Conservation (phyloP, 495 filamentous ascomycete genomes). For the Daldinia bambusicola region DNA sequence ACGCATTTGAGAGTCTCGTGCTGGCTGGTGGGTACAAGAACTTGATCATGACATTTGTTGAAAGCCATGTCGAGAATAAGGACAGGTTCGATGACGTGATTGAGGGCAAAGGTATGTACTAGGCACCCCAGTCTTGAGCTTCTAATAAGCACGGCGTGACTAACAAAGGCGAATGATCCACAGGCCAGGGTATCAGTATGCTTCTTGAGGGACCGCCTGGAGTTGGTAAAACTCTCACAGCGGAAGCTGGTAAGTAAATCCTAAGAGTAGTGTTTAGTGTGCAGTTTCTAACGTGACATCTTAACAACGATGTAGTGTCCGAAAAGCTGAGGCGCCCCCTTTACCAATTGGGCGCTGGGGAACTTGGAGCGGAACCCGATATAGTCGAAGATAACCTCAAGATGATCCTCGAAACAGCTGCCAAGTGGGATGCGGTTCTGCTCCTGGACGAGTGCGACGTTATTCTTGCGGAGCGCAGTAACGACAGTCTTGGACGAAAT, state of each 20-base stretch:
- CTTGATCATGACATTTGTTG: conserved; percentile 64
- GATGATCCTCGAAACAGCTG: conserved; percentile 59
- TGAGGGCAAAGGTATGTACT: conserved; percentile 64
- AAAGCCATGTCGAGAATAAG: conserved; percentile 55
- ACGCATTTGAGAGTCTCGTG: conserved; percentile 68
- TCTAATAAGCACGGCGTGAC: background rate
- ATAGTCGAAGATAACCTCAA: conserved; percentile 62
- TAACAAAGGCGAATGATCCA: background rate
- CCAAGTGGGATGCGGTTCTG: conserved; percentile 63
- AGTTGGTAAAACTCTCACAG: conserved; percentile 68
- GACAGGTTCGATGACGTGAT: conserved; percentile 74
- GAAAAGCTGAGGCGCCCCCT: conserved; percentile 62
- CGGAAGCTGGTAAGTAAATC: conserved; percentile 49
- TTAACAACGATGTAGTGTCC: conserved; percentile 49
- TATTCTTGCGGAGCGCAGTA: conserved; percentile 66
- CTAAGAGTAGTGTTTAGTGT: background rate
- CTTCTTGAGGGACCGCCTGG: conserved; percentile 67
- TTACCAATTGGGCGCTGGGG: conserved; percentile 62
- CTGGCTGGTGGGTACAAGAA: conserved; percentile 64
- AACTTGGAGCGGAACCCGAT: conserved; percentile 60
- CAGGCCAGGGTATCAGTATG: conserved; percentile 62
- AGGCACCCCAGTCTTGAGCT: background rate
- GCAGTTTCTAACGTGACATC: background rate
- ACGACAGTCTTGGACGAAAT: conserved; percentile 62
- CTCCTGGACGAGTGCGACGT: conserved; percentile 75